These are phyloP conservation scores for Sicyos edulis DNA, from an alignment of 306 rosid genomes.

Conservation along the genomic window DNA sequence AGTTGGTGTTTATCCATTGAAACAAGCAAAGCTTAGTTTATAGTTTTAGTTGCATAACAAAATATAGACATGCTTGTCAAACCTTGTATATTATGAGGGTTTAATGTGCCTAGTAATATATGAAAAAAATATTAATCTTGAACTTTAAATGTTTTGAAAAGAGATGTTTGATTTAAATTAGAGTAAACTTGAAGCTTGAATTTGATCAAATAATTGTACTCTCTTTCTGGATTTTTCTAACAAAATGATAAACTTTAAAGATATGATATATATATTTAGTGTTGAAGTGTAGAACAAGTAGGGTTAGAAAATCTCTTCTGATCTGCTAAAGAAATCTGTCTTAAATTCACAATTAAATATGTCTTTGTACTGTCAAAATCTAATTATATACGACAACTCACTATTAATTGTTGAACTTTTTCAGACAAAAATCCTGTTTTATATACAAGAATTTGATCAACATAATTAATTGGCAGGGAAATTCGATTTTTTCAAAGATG, in stretches of 20 bases:
- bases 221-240: not conserved
- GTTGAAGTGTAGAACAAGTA: conserved; percentile 20
- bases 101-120: conserved; percentile 2
- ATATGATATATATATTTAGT: not conserved
- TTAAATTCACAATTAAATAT: not conserved
- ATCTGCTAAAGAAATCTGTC: not conserved
- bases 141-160: not conserved
- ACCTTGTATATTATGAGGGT: conserved; percentile 8
- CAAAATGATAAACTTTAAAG: not conserved
- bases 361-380: not conserved
- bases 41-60: not conserved
- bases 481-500: not conserved
- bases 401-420: not conserved
- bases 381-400: not conserved
- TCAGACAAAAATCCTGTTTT: not conserved
- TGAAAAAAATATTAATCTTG: not conserved
- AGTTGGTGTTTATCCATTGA: not conserved
- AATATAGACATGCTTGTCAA: conserved; percentile 1
- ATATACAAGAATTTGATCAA: not conserved
- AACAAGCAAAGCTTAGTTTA: conserved; percentile 18
- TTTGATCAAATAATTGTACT: conserved; percentile 10
- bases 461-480: not conserved
- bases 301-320: not conserved
- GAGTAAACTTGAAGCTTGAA: conserved; percentile 13
- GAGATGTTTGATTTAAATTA: not conserved